These are phyloP conservation scores for Chlamydomonas incerta DNA, from an alignment of 139 green algal genomes.

Conservation along the genomic window DNA sequence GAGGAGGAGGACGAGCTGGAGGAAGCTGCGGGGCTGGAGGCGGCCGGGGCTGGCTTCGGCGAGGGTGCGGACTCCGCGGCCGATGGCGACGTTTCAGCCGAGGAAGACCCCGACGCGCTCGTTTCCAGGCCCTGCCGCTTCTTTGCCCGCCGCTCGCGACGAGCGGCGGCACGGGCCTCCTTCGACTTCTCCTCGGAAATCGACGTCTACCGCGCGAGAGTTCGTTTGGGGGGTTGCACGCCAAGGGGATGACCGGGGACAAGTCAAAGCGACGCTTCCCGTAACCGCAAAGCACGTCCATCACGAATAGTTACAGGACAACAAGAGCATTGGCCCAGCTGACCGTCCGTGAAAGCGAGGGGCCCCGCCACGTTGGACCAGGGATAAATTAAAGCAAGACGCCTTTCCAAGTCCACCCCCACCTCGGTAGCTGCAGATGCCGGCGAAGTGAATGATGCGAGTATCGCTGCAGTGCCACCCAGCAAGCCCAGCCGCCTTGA, in stretches of 20 bases:
- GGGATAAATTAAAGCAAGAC: neutral
- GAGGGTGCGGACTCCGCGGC: neutral
- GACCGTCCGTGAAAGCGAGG: too few species aligned
- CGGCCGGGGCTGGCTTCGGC: neutral
- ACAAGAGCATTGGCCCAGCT: neutral
- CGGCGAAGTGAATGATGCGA: neutral
- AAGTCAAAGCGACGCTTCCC: too few species aligned
- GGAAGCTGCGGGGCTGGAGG: neutral
- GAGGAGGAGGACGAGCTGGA: neutral
- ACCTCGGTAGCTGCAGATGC: neutral
- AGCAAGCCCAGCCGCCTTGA: neutral
- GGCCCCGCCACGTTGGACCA: neutral
- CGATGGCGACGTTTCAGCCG: neutral
- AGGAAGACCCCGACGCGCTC: too few species aligned
- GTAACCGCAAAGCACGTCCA: too few species aligned
- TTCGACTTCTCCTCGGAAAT: neutral
- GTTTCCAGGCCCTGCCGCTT: neutral
- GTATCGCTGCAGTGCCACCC: neutral
- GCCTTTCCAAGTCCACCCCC: neutral
- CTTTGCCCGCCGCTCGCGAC: constrained; percentile 5
- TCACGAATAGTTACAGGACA: neutral
- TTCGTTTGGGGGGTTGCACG: too few species aligned
- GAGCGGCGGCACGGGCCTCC: constrained; percentile 14
- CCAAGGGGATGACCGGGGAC: too few species aligned
- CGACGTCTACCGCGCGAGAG: too few species aligned